These are phyloP conservation scores for Passiflora organensis DNA, from an alignment of 345 rosid species.

Conservation along the genomic window DNA sequence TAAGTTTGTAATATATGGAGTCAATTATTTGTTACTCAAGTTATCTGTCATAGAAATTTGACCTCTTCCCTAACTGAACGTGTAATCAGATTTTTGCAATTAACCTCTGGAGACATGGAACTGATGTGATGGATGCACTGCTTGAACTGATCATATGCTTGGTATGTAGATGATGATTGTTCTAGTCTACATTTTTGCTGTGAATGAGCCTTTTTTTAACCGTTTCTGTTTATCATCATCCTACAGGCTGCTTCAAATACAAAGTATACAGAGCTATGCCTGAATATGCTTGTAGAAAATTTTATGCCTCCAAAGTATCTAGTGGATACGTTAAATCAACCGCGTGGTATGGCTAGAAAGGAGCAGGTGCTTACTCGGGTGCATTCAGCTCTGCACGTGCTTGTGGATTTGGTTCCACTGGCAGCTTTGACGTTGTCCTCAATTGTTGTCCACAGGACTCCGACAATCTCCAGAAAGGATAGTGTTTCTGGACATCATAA, in stretches of 20 bases:
- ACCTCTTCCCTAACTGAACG: conserved; percentile 3
- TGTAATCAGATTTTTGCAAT: conserved; percentile 57
- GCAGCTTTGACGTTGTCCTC: conserved; percentile 53
- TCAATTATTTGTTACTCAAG: neutral
- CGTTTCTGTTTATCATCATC: conserved; percentile 6
- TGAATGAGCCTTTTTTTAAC: neutral
- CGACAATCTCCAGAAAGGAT: conserved; percentile 43
- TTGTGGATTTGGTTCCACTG: conserved; percentile 63
- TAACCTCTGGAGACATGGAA: conserved; percentile 65
- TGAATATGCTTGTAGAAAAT: conserved; percentile 62
- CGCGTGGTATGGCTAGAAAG: conserved; percentile 42
- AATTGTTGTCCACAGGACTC: conserved; percentile 54
- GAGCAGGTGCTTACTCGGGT: conserved; percentile 63
- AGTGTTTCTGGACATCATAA: conserved; percentile 5
- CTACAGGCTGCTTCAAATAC: conserved; percentile 71
- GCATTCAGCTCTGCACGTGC: conserved; percentile 57
- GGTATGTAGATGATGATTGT: conserved; percentile 34
- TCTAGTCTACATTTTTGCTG: neutral
- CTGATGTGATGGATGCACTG: conserved; percentile 68
- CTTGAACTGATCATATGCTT: conserved; percentile 53
- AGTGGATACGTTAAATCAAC: conserved; percentile 34
- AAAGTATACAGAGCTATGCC: conserved; percentile 53
- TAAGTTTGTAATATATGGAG: conserved; percentile 30
- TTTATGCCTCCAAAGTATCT: conserved; percentile 54
- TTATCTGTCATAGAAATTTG: neutral